phyloP scores from a whole-genome alignment of 495 filamentous ascomycete genomes.

The Xylaria castorea region DNA sequence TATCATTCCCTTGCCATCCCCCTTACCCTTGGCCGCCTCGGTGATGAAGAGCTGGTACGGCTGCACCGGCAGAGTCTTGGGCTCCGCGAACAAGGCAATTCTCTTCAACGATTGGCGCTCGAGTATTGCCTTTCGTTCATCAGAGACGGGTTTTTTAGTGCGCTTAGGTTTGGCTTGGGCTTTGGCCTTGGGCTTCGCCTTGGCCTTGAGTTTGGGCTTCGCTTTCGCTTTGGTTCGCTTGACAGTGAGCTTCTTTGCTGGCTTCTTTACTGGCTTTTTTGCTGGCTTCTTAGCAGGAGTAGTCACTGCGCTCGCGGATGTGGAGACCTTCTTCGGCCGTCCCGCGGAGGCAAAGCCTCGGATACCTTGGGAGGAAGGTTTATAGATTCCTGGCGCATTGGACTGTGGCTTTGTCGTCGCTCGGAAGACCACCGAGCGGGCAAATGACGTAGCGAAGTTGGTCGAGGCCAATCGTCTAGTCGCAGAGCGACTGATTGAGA shows the following conservation, averaged over 20 bases:
- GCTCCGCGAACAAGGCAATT: constrained; percentile 40
- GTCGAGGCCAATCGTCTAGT: constrained; percentile 38
- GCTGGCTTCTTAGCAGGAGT: constrained; percentile 34
- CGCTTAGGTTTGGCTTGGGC: constrained; percentile 25
- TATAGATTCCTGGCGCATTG: constrained; percentile 22
- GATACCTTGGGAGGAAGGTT: constrained; percentile 21
- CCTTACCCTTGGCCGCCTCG: constrained; percentile 25
- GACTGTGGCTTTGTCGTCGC: constrained; percentile 20
- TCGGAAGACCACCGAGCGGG: constrained; percentile 29
- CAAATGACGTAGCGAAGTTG: constrained; percentile 27
- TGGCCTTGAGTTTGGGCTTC: constrained; percentile 24
- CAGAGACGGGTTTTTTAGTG: constrained; percentile 24
- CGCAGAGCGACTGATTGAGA: constrained; percentile 44
- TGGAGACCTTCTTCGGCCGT: constrained; percentile 27
- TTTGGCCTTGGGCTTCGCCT: constrained; percentile 15
- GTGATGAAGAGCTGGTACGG: constrained; percentile 35
- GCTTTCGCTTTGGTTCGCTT: constrained; percentile 33
- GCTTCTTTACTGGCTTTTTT: constrained; percentile 32
- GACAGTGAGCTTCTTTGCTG: constrained; percentile 20
- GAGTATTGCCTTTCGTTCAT: constrained; percentile 33
- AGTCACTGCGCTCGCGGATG: constrained; percentile 34
- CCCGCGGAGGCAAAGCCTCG: constrained; percentile 40
- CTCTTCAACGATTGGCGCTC: constrained; percentile 36
- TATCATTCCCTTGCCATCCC: neutral
- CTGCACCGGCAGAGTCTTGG: constrained; percentile 15